A percentile compares a stretch with the other conserved stretches of the same genome.
Evolutionary conservation across 2,329 filamentous ascomycete species (phyloP).

Genomic region (Fusarium keratoplasticum): DNA sequence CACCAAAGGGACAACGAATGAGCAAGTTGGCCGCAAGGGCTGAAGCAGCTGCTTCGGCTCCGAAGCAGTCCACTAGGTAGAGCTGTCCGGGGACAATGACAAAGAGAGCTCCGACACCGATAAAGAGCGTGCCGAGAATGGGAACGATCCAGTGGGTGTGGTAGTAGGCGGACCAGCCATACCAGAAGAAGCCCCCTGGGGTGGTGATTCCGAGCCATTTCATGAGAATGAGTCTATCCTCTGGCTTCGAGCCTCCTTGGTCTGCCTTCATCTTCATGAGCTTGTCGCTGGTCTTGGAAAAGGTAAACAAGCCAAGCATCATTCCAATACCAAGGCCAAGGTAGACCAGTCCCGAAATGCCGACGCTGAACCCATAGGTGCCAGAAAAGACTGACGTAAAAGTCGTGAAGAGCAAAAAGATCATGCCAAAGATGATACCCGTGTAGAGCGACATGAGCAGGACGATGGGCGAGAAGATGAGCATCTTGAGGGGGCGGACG

Average conservation of each 20-base stretch:
- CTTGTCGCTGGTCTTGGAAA: constrained; percentile 30
- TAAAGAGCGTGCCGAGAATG: constrained; percentile 64
- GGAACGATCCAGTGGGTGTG: constrained; percentile 68
- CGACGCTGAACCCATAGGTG: constrained; percentile 48
- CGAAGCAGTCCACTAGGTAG: constrained; percentile 44
- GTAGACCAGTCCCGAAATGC: constrained; percentile 53
- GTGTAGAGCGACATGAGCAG: constrained; percentile 55
- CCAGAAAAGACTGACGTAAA: constrained; percentile 51
- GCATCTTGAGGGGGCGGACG: constrained; percentile 57
- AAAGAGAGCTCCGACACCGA: constrained; percentile 57
- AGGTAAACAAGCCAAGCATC: constrained; percentile 40
- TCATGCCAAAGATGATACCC: constrained; percentile 50
- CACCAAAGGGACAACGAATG: constrained; percentile 49
- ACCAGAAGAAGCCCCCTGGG: constrained; percentile 66
- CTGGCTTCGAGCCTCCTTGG: constrained; percentile 46
- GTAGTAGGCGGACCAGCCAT: constrained; percentile 68
- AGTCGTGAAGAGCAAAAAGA: constrained; percentile 53
- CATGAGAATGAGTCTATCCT: constrained; percentile 65
- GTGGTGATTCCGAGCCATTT: constrained; percentile 65
- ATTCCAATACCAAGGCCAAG: constrained; percentile 61
- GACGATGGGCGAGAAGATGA: constrained; percentile 66
- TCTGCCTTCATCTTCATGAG: constrained; percentile 1
- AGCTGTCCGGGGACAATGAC: constrained; percentile 48
- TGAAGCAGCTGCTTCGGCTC: constrained; percentile 36
- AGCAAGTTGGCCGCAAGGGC: constrained; percentile 40